Evolutionary conservation across 2,329 filamentous ascomycete species (phyloP).

Genomic region (Fusarium fujikuroi): DNA sequence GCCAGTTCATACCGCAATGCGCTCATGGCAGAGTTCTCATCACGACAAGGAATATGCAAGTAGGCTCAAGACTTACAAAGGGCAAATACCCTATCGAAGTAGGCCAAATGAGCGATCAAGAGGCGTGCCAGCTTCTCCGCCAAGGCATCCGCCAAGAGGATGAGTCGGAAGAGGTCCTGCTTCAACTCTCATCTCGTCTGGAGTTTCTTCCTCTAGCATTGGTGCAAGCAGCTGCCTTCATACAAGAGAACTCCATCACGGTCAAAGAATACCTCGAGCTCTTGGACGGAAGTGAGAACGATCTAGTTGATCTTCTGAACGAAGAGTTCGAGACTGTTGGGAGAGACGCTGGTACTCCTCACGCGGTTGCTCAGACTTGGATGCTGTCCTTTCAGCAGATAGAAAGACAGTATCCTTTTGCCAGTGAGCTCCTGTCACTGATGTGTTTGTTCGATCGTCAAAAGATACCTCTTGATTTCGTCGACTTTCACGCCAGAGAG

Average conservation of each 20-base stretch:
- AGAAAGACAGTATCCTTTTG: slow-evolving; percentile 32
- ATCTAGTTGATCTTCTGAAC: slow-evolving; percentile 39
- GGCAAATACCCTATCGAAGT: slow-evolving; percentile 43
- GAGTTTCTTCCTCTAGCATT: slow-evolving; percentile 50
- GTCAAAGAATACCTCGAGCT: slow-evolving; percentile 46
- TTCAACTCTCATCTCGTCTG: slow-evolving; percentile 39
- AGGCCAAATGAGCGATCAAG: slow-evolving; percentile 41
- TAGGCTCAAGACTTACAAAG: slow-evolving; percentile 37
- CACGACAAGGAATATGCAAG: slow-evolving; percentile 51
- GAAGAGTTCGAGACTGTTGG: slow-evolving; percentile 47
- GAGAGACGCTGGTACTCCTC: slow-evolving; percentile 42
- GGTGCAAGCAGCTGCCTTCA: slow-evolving; percentile 50
- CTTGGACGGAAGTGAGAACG: slow-evolving; percentile 19
- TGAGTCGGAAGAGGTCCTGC: not conserved
- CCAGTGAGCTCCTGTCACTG: slow-evolving; percentile 47
- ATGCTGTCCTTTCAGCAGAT: slow-evolving; percentile 51
- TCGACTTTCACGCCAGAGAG: not conserved
- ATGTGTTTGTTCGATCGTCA: slow-evolving; percentile 48
- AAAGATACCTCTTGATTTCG: slow-evolving; percentile 42
- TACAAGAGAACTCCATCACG: slow-evolving; percentile 44
- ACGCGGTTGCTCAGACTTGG: slow-evolving; percentile 48
- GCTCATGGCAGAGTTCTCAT: slow-evolving; percentile 46
- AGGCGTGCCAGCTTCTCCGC: slow-evolving; percentile 42
- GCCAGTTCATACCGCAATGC: slow-evolving; percentile 44
- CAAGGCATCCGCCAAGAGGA: slow-evolving; percentile 18